Conservation (phyloP, 148 eudicot genomes). For the Fallopia convolvulus region DNA sequence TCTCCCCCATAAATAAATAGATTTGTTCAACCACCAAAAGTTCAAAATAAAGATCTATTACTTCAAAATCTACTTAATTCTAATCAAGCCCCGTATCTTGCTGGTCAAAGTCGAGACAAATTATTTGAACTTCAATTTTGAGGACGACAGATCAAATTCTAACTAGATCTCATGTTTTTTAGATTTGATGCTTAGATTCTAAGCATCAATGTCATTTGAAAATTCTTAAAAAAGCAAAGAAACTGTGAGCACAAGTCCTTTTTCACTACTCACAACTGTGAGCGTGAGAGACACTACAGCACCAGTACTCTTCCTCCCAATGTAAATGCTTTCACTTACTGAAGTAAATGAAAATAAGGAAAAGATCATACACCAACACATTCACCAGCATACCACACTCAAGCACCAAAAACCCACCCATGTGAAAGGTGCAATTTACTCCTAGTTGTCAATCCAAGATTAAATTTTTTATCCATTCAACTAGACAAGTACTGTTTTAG, state of each 20-base stretch:
- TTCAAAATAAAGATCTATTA: not conserved
- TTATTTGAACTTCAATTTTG: not conserved
- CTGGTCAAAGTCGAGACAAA: not conserved
- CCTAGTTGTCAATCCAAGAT: not conserved
- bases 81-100: not conserved
- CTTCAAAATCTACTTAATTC: not conserved
- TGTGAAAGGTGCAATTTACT: constrained; percentile 1
- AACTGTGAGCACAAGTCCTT: not conserved
- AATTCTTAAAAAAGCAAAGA: not conserved
- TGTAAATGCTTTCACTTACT: not conserved
- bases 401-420: not conserved
- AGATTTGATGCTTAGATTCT: not conserved
- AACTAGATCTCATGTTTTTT: not conserved
- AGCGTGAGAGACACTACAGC: not conserved
- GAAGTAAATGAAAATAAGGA: not conserved
- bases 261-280: not conserved
- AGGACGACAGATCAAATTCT: not conserved
- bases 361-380: not conserved
- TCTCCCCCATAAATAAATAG: not conserved
- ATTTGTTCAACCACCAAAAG: not conserved
- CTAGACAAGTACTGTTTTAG: not conserved
- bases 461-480: not conserved
- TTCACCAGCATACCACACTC: not conserved
- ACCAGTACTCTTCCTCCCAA: not conserved
- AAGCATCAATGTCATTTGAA: not conserved